phyloP scores from a whole-genome alignment of 192 early-diverging fungal genomes.

The Lobosporangium transversale region DNA sequence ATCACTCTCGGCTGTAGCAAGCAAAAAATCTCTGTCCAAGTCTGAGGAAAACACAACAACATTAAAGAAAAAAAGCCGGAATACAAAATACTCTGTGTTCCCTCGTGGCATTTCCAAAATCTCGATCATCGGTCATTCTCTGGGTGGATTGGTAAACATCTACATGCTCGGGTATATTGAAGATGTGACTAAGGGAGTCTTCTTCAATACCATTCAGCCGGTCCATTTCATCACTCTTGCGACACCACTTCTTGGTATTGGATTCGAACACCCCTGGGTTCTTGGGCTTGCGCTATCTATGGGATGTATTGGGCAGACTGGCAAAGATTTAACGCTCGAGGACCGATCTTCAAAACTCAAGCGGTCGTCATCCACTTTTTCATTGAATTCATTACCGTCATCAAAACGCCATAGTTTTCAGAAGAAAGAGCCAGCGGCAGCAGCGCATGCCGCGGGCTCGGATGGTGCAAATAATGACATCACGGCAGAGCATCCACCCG shows the following conservation, averaged over 20 bases:
- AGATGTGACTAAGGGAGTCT: conserved; percentile 53
- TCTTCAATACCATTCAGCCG: conserved; percentile 54
- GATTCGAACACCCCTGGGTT: conserved; percentile 55
- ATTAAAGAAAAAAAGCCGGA: conserved; percentile 5
- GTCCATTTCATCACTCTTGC: conserved; percentile 59
- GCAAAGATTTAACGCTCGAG: conserved; percentile 55
- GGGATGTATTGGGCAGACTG: conserved; percentile 59
- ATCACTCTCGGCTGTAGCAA: not conserved
- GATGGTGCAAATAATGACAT: not conserved
- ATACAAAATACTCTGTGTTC: not conserved
- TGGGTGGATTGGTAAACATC: conserved; percentile 61
- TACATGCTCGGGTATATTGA: conserved; percentile 56
- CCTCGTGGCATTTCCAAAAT: conserved; percentile 45
- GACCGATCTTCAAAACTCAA: conserved; percentile 12
- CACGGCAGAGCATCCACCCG: not conserved
- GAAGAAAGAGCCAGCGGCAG: not conserved
- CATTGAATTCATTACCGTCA: conserved; percentile 8
- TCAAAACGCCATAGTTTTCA: not conserved
- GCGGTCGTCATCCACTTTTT: conserved; percentile 6
- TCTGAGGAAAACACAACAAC: not conserved
- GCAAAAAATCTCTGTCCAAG: conserved; percentile 8
- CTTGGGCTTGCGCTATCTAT: conserved; percentile 28
- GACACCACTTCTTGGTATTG: conserved; percentile 55
- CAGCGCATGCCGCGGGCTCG: not conserved
- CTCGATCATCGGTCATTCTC: conserved; percentile 62